A percentile compares a stretch with the other conserved stretches of the same genome.
phyloP scores from a whole-genome alignment of 805 yeast species.

The Starmerella ratchasimensis region DNA sequence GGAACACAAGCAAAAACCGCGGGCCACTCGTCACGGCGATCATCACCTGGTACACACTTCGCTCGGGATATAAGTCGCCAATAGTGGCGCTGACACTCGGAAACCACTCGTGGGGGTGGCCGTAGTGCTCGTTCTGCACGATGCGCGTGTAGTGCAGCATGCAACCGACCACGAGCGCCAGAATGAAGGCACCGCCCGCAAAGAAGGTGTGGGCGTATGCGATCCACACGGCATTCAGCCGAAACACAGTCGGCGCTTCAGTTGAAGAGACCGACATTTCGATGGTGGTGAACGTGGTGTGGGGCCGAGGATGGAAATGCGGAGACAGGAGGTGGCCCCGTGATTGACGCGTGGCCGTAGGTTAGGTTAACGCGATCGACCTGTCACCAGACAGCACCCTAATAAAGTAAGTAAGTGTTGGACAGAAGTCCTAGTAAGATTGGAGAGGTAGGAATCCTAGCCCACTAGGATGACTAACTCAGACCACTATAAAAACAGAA shows the following conservation, averaged over 20 bases:
- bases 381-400: too few relatives aligned
- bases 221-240: conserved; percentile 39
- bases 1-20: conserved; percentile 51
- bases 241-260: conserved; percentile 10
- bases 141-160: conserved; percentile 74
- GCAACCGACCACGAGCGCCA: conserved; percentile 63
- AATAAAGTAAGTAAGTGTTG: too few relatives aligned
- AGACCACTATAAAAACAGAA: too few relatives aligned
- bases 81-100: conserved; percentile 95
- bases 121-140: conserved; percentile 70
- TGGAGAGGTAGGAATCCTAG: too few relatives aligned
- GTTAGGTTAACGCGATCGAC: too few relatives aligned
- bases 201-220: conserved; percentile 60
- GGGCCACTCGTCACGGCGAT: conserved; percentile 93
- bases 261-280: too few relatives aligned
- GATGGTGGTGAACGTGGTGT: too few relatives aligned
- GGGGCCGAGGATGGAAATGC: too few relatives aligned
- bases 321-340: too few relatives aligned
- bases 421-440: too few relatives aligned
- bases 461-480: too few relatives aligned
- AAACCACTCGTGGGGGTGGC: conserved; percentile 97
- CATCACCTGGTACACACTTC: conserved; percentile 78
- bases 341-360: too few relatives aligned
- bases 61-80: conserved; percentile 93
- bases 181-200: conserved; percentile 60